These are phyloP conservation scores for Verticillium longisporum DNA, from an alignment of 2,329 filamentous ascomycete genomes.

Conservation along the genomic window DNA sequence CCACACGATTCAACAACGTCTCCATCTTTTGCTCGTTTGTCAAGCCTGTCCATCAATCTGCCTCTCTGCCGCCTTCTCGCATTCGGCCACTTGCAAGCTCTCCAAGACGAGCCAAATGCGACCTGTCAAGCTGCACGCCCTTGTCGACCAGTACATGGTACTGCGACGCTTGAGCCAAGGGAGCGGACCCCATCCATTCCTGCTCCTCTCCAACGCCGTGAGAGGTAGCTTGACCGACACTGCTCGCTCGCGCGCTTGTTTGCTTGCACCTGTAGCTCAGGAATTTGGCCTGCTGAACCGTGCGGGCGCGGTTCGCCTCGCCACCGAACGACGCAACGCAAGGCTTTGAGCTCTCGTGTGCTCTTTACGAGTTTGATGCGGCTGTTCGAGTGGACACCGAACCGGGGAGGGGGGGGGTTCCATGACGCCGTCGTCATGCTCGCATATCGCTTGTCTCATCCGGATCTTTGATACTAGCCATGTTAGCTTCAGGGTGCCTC, in stretches of 20 bases:
- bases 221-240: not conserved
- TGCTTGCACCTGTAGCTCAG: not conserved
- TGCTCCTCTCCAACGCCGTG: not conserved
- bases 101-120: slow-evolving; percentile 1
- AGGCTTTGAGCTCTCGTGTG: not conserved
- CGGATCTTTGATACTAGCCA: not conserved
- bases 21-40: not conserved
- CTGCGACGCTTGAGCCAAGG: not conserved
- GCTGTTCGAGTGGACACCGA: not conserved
- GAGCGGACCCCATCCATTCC: not conserved
- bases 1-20: not conserved
- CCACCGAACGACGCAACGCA: not conserved
- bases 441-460: not conserved
- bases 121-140: not conserved
- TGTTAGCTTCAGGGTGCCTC: not conserved
- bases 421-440: not conserved
- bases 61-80: slow-evolving; percentile 1
- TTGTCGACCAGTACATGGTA: not conserved
- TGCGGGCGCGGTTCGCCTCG: not conserved
- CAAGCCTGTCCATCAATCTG: slow-evolving; percentile 2
- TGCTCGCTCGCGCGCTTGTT: not conserved
- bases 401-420: not conserved
- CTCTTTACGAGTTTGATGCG: not conserved
- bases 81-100: not conserved
- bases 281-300: not conserved